Conservation (phyloP, 495 filamentous ascomycete genomes). For the Rhypophila decipiens region DNA sequence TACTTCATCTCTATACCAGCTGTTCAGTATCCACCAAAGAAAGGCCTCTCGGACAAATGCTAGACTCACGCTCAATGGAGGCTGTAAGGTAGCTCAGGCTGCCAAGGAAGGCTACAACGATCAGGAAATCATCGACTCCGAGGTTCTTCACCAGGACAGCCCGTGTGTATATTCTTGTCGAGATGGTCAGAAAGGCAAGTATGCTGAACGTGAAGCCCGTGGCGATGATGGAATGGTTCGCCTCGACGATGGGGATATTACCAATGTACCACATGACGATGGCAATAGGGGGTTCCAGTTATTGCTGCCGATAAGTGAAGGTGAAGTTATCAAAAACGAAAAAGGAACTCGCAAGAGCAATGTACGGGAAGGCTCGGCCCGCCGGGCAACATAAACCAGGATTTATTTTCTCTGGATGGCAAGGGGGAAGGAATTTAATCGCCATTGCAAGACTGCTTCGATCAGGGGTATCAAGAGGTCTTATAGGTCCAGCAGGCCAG, state of each 20-base stretch:
- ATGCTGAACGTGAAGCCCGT: slow-evolving; percentile 7
- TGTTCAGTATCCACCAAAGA: neutral
- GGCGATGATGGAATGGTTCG: slow-evolving; percentile 10
- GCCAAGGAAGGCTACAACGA: slow-evolving; percentile 1
- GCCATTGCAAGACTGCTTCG: no score
- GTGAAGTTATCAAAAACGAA: no score
- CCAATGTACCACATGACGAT: slow-evolving; percentile 13
- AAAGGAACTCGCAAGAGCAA: no score
- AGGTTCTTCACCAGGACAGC: slow-evolving; percentile 1
- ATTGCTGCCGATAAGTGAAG: no score
- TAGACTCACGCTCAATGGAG: neutral
- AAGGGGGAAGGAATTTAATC: no score
- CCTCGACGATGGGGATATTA: slow-evolving; percentile 5
- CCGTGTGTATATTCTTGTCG: slow-evolving; percentile 4
- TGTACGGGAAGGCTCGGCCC: no score
- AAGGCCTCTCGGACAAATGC: neutral
- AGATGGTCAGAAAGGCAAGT: slow-evolving; percentile 3
- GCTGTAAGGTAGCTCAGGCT: neutral
- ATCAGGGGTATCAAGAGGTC: no score
- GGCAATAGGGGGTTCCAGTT: no score
- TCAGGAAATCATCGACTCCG: slow-evolving; percentile 11
- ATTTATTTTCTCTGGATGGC: no score
- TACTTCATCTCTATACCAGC: neutral
- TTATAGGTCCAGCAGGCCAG: no score
- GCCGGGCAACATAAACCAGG: no score